Percentiles rank a stretch among this genome's conserved stretches.
Conservation (phyloP, 768 basidiomycete genomes). For the Hydnomerulius pinastri region DNA sequence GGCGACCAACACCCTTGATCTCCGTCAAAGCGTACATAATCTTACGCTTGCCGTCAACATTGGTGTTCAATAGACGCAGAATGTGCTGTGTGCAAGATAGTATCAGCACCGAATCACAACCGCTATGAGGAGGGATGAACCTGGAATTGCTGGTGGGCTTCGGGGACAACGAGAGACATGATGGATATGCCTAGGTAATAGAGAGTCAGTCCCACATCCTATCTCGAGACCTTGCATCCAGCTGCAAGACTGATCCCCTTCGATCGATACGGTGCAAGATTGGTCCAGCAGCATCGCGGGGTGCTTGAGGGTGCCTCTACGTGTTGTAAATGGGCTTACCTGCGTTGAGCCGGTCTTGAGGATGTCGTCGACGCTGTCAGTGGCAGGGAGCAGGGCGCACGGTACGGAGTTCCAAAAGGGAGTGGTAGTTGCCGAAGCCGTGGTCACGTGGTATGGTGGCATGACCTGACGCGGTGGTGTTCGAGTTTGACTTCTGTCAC, state of each 20-base stretch:
- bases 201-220: conserved; percentile 18
- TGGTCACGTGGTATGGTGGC: conserved; percentile 27
- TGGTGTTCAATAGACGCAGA: conserved; percentile 98
- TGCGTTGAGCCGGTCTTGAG: conserved; percentile 21
- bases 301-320: neutral
- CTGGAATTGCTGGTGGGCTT: conserved; percentile 95
- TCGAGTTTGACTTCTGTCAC: conserved; percentile 4
- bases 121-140: conserved; percentile 39
- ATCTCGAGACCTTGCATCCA: conserved; percentile 21
- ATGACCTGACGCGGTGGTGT: conserved; percentile 23
- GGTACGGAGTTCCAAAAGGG: conserved; percentile 23
- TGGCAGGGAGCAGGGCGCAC: neutral
- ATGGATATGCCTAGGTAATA: conserved; percentile 16
- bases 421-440: conserved; percentile 20
- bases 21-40: conserved; percentile 99
- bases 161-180: conserved; percentile 98
- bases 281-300: neutral
- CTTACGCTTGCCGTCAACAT: conserved; percentile 99
- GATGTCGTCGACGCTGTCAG: conserved; percentile 17
- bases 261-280: neutral
- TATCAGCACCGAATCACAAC: conserved; percentile 4
- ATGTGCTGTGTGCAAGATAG: conserved; percentile 77
- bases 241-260: conserved; percentile 4
- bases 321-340: conserved; percentile 23
- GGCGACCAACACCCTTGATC: conserved; percentile 99